Evolutionary conservation across 139 green algal species (phyloP), one percentile per base, ranked within the genome.

Genomic region (Coelastrella sp.): DNA sequence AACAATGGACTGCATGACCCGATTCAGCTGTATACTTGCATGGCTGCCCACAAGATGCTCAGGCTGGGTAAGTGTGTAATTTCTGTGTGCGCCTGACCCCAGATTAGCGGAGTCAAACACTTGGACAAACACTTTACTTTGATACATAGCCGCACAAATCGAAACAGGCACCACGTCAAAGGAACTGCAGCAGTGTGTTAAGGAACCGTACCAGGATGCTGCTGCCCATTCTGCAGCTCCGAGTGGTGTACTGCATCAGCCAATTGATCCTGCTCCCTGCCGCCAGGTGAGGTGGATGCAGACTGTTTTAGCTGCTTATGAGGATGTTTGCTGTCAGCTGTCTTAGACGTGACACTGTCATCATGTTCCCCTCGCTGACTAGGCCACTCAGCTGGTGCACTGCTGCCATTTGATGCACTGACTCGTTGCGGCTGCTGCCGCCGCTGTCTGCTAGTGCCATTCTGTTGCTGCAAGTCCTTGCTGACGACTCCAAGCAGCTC

Each of bases 301-400:
- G 82, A 68, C 64, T 87, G 82, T 32, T 87, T 87, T 3, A 59
- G 17, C 23, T 87, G 82, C 65, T 87, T 87, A 20, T 65, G 64
- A 16, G 82, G 82, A 8, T 86, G 60, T 59, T 86, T 86, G 20
- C 80, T 23, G 20, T 86, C 80, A 58, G 59, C 60, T 74, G 80
- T 56, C 64, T 86, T 86, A 8, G 7, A 74, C 57, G 59, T 16
- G 20, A n/a, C 80, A 19, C 22, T 74, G 10, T 86, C 59, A n/a
- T 74, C 80, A 17, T 22, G 80, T n/a, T n/a, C 10, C 60, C 47
- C 23, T 13, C 23, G 59, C n/a, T 86, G 80, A 75, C n/a, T 71
- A n/a, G 80, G 80, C 80, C 80, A 86, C 6, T 5, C 59, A 19
- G 80, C 58, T 75, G 80, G 57, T 57, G 60, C 59, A 86, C 57